Evolutionary conservation across 306 rosid species (phyloP).

Genomic region (Cucumis sativus): DNA sequence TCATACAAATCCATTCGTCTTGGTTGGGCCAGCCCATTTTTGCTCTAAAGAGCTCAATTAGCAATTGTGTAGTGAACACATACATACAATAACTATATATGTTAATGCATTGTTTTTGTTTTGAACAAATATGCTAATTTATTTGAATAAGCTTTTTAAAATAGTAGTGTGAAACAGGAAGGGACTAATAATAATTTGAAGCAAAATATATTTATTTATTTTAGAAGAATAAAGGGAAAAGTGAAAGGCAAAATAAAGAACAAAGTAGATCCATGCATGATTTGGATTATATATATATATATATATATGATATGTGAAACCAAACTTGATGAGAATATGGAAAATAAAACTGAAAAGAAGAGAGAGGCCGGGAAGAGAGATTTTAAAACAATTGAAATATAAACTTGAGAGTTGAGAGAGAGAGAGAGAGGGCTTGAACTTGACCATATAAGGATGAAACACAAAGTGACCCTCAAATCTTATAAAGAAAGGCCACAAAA

Average conservation of each 20-base stretch:
- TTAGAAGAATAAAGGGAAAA: background rate
- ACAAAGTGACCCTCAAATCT: background rate
- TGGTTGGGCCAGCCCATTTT: background rate
- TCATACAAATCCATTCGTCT: background rate
- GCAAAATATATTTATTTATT: too few relatives aligned
- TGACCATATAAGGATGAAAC: background rate
- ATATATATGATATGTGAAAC: background rate
- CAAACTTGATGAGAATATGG: too few relatives aligned
- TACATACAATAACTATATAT: too few relatives aligned
- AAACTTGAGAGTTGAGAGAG: background rate
- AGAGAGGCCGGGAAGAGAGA: background rate
- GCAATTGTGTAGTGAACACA: too few relatives aligned
- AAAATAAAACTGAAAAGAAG: background rate
- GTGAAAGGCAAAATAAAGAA: background rate
- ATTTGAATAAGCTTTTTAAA: background rate
- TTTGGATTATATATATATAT: background rate
- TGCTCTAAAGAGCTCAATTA: background rate
- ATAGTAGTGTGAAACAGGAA: background rate
- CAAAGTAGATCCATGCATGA: background rate
- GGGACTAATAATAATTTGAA: background rate
- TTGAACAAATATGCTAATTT: background rate
- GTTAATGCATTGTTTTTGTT: too few relatives aligned
- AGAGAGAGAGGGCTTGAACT: slow-evolving; percentile 1
- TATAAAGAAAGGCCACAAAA: background rate
- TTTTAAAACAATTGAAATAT: background rate